Evolutionary conservation across 805 yeast genomes (phyloP).

Genomic region (Lipomyces chichibuensis): DNA sequence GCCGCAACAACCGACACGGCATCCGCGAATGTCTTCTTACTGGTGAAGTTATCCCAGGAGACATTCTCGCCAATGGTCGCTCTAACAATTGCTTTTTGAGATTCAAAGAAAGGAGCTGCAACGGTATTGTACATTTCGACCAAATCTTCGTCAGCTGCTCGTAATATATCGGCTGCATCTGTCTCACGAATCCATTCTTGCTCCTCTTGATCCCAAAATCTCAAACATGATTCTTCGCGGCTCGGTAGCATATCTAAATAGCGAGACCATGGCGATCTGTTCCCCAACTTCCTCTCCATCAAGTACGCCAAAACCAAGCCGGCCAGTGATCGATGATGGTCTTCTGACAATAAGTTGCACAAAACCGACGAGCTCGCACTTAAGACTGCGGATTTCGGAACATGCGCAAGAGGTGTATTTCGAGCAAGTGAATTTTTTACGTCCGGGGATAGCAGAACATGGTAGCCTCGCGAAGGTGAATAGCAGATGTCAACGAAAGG

Average conservation of each 20-base stretch:
- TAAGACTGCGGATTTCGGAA: constrained; percentile 44
- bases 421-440: constrained; percentile 43
- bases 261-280: constrained; percentile 77
- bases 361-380: constrained; percentile 51
- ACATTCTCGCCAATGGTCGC: neutral
- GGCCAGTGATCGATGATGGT: constrained; percentile 59
- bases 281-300: constrained; percentile 64
- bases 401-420: constrained; percentile 43
- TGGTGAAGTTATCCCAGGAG: constrained; percentile 4
- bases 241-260: constrained; percentile 61
- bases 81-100: constrained; percentile 15
- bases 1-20: constrained; percentile 71
- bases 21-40: constrained; percentile 43
- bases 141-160: constrained; percentile 55
- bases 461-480: constrained; percentile 23
- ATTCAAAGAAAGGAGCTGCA: constrained; percentile 40
- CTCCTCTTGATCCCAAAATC: constrained; percentile 62
- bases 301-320: constrained; percentile 69
- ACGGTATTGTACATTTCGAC: constrained; percentile 47
- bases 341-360: constrained; percentile 61
- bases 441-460: constrained; percentile 11
- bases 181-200: constrained; percentile 56
- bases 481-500: constrained; percentile 15
- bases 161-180: constrained; percentile 63
- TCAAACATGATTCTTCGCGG: constrained; percentile 44